A percentile compares a stretch with the other conserved stretches of the same genome.
Evolutionary conservation across 164 flowering plant species (phyloP).

Genomic region (Stephania cephalantha): DNA sequence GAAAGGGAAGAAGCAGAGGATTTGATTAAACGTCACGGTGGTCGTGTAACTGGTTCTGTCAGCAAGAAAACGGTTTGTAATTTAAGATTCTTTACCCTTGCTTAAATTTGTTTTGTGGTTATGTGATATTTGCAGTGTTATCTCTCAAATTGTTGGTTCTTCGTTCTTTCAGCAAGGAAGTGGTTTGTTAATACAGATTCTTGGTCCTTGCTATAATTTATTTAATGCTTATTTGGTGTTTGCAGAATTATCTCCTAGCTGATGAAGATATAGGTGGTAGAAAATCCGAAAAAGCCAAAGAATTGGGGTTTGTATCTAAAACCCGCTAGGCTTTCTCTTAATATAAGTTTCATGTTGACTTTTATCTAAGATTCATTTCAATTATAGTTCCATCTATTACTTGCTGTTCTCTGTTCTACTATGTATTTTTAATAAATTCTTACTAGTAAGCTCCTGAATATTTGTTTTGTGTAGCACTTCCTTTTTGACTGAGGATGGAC

Average conservation of each 20-base stretch:
- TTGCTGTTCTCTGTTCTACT: neutral
- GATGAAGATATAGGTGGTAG: conserved; percentile 96
- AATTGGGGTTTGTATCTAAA: conserved; percentile 66
- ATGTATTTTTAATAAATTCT: neutral
- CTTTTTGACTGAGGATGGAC: conserved; percentile 86
- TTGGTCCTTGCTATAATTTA: neutral
- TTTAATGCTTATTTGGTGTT: conserved; percentile 7
- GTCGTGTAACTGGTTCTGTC: conserved; percentile 91
- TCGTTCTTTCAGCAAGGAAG: too few relatives aligned
- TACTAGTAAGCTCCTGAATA: neutral
- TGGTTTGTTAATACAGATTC: too few relatives aligned
- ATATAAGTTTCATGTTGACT: neutral
- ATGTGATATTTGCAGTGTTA: neutral
- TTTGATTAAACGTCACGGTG: conserved; percentile 90
- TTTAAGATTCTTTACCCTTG: conserved; percentile 8
- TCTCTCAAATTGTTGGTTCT: too few relatives aligned
- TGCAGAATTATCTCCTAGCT: conserved; percentile 86
- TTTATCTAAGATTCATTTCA: neutral
- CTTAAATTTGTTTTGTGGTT: neutral
- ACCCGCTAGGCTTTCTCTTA: neutral
- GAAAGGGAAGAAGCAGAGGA: conserved; percentile 99
- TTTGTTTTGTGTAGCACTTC: conserved; percentile 41
- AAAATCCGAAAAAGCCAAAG: conserved; percentile 85
- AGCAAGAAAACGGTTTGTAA: conserved; percentile 84
- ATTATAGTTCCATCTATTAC: neutral